phyloP scores from a whole-genome alignment of 805 yeast genomes.

The Pichia exigua region DNA sequence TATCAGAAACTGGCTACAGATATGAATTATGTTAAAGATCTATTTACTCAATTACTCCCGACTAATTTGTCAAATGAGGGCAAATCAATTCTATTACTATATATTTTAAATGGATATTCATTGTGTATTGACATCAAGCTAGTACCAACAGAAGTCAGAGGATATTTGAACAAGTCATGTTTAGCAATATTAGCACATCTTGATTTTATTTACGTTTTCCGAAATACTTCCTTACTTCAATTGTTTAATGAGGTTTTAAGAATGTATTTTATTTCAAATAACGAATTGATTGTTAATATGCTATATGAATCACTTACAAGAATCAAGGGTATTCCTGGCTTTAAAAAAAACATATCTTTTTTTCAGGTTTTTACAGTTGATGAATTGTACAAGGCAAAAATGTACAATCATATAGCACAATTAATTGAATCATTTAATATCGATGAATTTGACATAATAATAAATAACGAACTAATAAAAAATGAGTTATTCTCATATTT shows the following conservation, averaged over 20 bases:
- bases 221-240: neutral
- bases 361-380: slow-evolving; percentile 8
- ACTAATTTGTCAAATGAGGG: neutral
- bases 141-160: neutral
- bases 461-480: slow-evolving; percentile 2
- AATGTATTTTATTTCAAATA: neutral
- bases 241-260: slow-evolving; percentile 6
- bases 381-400: slow-evolving; percentile 3
- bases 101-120: slow-evolving; percentile 1
- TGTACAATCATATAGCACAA: slow-evolving; percentile 4
- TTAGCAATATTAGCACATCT: slow-evolving; percentile 1
- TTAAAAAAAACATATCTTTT: neutral
- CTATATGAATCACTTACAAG: slow-evolving; percentile 2
- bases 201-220: slow-evolving; percentile 3
- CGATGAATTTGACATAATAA: slow-evolving; percentile 12
- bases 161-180: neutral
- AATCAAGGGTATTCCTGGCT: neutral
- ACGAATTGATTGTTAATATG: neutral
- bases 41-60: neutral
- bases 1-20: neutral
- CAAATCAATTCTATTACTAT: slow-evolving; percentile 1
- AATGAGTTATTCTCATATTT: slow-evolving; percentile 14
- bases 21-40: neutral
- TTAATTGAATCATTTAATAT: neutral
- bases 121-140: neutral